Conservation (phyloP, 805 yeast species). For the Sugiyamaella americana region DNA sequence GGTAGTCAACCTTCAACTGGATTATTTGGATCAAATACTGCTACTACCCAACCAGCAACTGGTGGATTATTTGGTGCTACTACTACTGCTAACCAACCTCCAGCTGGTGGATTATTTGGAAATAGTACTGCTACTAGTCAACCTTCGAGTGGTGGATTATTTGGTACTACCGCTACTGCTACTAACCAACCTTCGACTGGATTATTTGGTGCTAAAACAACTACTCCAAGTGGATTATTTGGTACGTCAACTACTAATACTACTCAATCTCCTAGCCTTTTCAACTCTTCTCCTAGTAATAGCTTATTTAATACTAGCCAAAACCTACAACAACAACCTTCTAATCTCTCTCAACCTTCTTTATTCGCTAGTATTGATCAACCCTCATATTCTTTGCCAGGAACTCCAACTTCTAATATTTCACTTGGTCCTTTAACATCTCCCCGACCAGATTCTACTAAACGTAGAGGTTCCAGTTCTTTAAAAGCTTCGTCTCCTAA, state of each 20-base stretch:
- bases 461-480: slow-evolving; percentile 2
- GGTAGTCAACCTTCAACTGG: not conserved
- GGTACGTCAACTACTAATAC: not conserved
- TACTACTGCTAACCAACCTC: not conserved
- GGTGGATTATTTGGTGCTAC: slow-evolving; percentile 30
- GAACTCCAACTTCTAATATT: slow-evolving; percentile 18
- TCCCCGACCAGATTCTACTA: slow-evolving; percentile 3
- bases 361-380: slow-evolving; percentile 26
- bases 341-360: not conserved
- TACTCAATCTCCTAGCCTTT: not conserved
- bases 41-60: slow-evolving; percentile 4
- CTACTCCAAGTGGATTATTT: not conserved
- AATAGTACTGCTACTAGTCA: not conserved
- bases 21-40: not conserved
- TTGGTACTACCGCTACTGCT: slow-evolving; percentile 14
- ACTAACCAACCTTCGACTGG: not conserved
- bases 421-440: slow-evolving; percentile 11
- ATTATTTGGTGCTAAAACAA: not conserved
- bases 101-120: slow-evolving; percentile 1
- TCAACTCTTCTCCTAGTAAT: not conserved
- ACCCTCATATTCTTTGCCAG: slow-evolving; percentile 4
- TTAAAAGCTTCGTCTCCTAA: slow-evolving; percentile 17
- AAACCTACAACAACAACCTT: too few relatives aligned
- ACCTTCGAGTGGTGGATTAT: slow-evolving; percentile 7
- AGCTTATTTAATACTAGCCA: not conserved